phyloP scores from a whole-genome alignment of 805 yeast genomes.

The Ogataea salicorniae region DNA sequence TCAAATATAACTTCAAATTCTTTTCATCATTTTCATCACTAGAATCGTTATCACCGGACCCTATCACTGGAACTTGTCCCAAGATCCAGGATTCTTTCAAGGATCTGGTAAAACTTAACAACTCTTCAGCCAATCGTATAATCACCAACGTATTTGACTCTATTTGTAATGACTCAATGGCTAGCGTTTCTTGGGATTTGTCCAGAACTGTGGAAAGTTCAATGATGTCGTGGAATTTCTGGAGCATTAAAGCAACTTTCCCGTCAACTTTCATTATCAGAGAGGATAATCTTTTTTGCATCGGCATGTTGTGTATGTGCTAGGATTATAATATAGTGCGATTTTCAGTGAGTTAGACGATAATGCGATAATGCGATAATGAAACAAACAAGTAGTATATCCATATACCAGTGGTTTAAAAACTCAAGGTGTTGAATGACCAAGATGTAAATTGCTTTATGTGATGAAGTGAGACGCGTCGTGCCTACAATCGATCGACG shows the following conservation, averaged over 20 bases:
- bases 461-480: too few species aligned
- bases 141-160: slow-evolving; percentile 49
- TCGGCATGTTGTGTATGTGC: slow-evolving; percentile 8
- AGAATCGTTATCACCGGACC: slow-evolving; percentile 14
- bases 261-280: slow-evolving; percentile 44
- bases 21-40: slow-evolving; percentile 23
- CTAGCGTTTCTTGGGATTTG: slow-evolving; percentile 32
- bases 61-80: slow-evolving; percentile 39
- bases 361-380: too few species aligned
- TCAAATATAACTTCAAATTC: slow-evolving; percentile 26
- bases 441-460: too few species aligned
- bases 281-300: slow-evolving; percentile 43
- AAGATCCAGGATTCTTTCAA: slow-evolving; percentile 54
- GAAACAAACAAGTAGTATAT: too few species aligned
- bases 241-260: slow-evolving; percentile 45
- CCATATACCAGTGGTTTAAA: too few species aligned
- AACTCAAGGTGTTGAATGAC: too few species aligned
- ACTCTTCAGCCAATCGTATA: slow-evolving; percentile 48
- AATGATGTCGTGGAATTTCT: slow-evolving; percentile 48
- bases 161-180: slow-evolving; percentile 52
- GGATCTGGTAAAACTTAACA: slow-evolving; percentile 42
- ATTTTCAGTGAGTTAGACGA: too few species aligned
- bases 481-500: too few species aligned
- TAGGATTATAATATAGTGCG: too few species aligned
- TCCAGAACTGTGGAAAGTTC: slow-evolving; percentile 37